A percentile compares a stretch with the other conserved stretches of the same genome.
phyloP scores from a whole-genome alignment of 345 rosid genomes.

The Gossypium rotundifolium region DNA sequence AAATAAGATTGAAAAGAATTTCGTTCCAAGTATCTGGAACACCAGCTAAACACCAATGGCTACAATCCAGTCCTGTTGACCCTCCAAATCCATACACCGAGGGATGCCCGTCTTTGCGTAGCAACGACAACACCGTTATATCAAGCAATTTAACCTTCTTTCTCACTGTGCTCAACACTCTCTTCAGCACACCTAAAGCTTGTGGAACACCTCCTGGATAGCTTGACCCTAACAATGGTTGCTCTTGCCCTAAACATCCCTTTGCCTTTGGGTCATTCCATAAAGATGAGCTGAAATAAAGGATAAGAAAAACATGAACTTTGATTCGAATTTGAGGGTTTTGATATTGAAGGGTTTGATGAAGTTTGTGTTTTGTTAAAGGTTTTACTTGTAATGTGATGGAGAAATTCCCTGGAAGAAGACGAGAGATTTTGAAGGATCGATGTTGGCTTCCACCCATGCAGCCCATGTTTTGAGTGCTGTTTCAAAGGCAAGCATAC shows the following conservation, averaged over 20 bases:
- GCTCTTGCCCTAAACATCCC: constrained; percentile 53
- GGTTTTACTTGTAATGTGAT: constrained; percentile 63
- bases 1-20: neutral
- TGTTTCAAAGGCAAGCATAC: constrained; percentile 55
- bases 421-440: constrained; percentile 49
- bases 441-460: constrained; percentile 62
- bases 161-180: constrained; percentile 34
- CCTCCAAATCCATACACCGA: constrained; percentile 62
- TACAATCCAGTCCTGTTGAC: constrained; percentile 56
- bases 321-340: neutral
- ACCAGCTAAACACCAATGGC: constrained; percentile 93
- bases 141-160: constrained; percentile 60
- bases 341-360: neutral
- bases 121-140: constrained; percentile 59
- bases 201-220: constrained; percentile 63
- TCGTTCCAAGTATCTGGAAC: constrained; percentile 80
- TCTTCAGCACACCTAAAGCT: constrained; percentile 50
- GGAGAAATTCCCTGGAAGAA: constrained; percentile 89
- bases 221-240: neutral
- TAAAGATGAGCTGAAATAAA: constrained; percentile 33
- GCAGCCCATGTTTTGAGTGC: constrained; percentile 74
- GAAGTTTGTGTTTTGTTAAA: neutral
- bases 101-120: constrained; percentile 91
- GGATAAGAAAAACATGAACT: neutral
- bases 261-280: constrained; percentile 59